Conservation (phyloP, 1,284 basidiomycete genomes). For the Trichosporon ovoides region DNA sequence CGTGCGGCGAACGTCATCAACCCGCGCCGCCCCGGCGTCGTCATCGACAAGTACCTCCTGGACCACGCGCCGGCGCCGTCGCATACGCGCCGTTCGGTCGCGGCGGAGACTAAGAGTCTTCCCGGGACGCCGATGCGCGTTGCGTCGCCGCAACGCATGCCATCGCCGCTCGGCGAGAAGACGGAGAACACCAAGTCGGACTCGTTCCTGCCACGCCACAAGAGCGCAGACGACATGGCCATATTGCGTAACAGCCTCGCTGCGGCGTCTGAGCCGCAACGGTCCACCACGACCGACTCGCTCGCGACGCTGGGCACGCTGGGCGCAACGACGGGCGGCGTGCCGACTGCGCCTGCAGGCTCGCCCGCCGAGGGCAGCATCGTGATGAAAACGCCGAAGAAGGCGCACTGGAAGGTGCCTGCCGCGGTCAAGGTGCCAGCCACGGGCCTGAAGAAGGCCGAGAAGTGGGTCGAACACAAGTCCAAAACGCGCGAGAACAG, state of each 20-base stretch:
- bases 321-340: conserved; percentile 1
- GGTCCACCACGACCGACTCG: conserved; percentile 7
- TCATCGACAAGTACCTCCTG: conserved; percentile 5
- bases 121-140: conserved; percentile 6
- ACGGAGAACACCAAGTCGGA: conserved; percentile 37
- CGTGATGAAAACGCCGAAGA: conserved; percentile 28
- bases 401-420: conserved; percentile 11
- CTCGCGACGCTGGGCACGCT: neutral
- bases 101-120: conserved; percentile 5
- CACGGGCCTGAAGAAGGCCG: conserved; percentile 29
- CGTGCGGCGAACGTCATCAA: conserved; percentile 53
- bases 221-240: conserved; percentile 13
- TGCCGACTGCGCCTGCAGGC: neutral
- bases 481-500: neutral
- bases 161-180: conserved; percentile 18
- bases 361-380: conserved; percentile 9
- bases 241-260: neutral
- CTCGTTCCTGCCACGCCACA: conserved; percentile 20
- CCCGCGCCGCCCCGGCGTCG: neutral
- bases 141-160: conserved; percentile 22
- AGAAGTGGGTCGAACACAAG: conserved; percentile 36
- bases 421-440: conserved; percentile 25
- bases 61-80: neutral
- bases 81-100: conserved; percentile 12
- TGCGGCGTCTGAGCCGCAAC: conserved; percentile 19